Evolutionary conservation across 306 rosid species (phyloP), one percentile per base, ranked within the genome.

Genomic region (Cucumis sativus): DNA sequence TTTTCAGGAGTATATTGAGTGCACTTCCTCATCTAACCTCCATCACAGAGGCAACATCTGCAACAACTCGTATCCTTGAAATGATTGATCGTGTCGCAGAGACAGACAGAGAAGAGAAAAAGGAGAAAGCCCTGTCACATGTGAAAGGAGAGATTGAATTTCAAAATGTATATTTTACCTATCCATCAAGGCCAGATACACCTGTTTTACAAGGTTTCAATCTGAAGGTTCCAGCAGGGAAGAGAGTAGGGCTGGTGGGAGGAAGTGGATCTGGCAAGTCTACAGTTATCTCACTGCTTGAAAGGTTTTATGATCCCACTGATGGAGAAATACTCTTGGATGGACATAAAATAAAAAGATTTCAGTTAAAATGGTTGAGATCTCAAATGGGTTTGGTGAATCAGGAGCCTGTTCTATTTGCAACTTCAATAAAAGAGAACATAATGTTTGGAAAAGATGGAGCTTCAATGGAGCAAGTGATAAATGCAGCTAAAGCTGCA

Each of bases 241-340:
- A 82, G 81, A 88, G 77, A 59, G 80, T 90, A 75, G 98, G 98
- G 10, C 92, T 94, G 68, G 91, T 90, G 47, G 97, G 98, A 17
- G 90, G 92, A 60, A 94, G 98, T 81, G 97, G 98, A 66, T 91
- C 97, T 0, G 96, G 98, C 5, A 91, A 94, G 84, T 94, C 98
- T 33, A 94, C 97, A 40, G 60, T 87, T 81, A 86, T 94, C 79
- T 85, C 97, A 43, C 76, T 94, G 65, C 93, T 94, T 30, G 93
- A 94, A 82, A 88, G 98, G 82, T 94, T 94, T 82, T 91, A 94
- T 86, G 96, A 94, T 60, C 97, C 97, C 43, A 28, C 68, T 75
- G 93, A 88, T 37, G 97, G 98, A 83, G 90, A 88, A 71, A 85
- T 91, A 83, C 80, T 85, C 66, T 84, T 94, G 89, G 98, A 91